Evolutionary conservation across 768 basidiomycete species (phyloP).

Genomic region (Amanita pallidorosea): DNA sequence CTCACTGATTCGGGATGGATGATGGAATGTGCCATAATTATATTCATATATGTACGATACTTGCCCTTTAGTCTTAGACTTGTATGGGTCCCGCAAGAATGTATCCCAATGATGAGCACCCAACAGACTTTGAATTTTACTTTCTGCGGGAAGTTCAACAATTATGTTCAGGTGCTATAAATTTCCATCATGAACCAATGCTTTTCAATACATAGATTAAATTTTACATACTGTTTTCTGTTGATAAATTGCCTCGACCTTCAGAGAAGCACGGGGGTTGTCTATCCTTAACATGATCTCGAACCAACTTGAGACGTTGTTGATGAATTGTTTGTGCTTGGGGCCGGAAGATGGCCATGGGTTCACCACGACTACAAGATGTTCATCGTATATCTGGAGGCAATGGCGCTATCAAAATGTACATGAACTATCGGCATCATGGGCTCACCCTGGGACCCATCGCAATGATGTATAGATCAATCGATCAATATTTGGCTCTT

Average conservation of each 20-base stretch:
- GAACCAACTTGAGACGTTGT: constrained; percentile 4
- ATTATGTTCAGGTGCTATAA: constrained; percentile 9
- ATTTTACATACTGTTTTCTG: constrained; percentile 1
- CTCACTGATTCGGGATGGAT: constrained; percentile 7
- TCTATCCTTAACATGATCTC: constrained; percentile 1
- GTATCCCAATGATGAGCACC: constrained; percentile 7
- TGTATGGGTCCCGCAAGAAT: constrained; percentile 6
- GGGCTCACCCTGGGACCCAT: neutral
- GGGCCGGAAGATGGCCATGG: constrained; percentile 4
- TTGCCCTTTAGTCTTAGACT: neutral
- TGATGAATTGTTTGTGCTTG: neutral
- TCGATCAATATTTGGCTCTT: neutral
- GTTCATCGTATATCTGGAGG: neutral
- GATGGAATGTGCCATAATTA: constrained; percentile 7
- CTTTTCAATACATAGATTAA: too few species aligned
- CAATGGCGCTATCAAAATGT: neutral
- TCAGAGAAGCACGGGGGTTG: neutral
- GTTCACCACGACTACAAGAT: constrained; percentile 3
- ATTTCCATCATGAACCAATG: neutral
- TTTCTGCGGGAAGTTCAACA: constrained; percentile 8
- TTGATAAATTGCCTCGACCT: constrained; percentile 1
- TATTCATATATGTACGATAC: constrained; percentile 10
- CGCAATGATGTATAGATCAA: neutral
- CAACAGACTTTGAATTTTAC: constrained; percentile 4
- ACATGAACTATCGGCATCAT: neutral